These are phyloP conservation scores for Ceratocystis huliohia DNA, from an alignment of 2,329 filamentous ascomycete species.

Conservation along the genomic window DNA sequence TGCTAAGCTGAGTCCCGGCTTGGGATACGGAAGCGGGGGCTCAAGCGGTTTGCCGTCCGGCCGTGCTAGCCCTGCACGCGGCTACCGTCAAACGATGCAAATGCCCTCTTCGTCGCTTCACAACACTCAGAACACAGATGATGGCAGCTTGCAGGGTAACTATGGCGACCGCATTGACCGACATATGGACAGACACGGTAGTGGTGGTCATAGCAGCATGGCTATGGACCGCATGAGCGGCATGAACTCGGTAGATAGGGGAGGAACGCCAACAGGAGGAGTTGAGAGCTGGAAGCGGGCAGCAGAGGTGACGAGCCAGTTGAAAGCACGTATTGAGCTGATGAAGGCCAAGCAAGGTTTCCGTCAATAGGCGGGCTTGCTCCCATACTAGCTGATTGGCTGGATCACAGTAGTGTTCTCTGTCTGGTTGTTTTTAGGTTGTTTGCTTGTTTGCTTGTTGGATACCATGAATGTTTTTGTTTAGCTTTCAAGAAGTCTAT, in stretches of 20 bases:
- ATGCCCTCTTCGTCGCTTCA: constrained; percentile 16
- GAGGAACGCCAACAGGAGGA: constrained; percentile 28
- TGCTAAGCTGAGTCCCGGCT: constrained; percentile 43
- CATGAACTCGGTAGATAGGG: constrained; percentile 2
- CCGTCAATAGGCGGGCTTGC: constrained; percentile 9
- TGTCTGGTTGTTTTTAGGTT: not conserved
- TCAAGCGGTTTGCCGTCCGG: constrained; percentile 36
- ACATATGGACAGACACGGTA: not conserved
- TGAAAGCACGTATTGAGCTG: constrained; percentile 95
- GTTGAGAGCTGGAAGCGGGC: constrained; percentile 94
- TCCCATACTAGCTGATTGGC: not conserved
- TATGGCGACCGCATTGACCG: constrained; percentile 12
- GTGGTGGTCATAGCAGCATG: constrained; percentile 3
- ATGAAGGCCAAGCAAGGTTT: constrained; percentile 58
- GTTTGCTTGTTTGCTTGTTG: constrained; percentile 9
- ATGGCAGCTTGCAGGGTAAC: constrained; percentile 16
- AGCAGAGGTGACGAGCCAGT: constrained; percentile 90
- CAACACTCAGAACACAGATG: constrained; percentile 14
- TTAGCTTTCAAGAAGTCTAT: not conserved
- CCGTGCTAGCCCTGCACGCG: constrained; percentile 46
- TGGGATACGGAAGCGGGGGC: constrained; percentile 30
- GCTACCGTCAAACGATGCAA: constrained; percentile 33
- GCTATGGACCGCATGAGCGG: constrained; percentile 12
- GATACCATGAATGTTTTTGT: constrained; percentile 3
- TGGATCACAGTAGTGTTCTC: not conserved